phyloP scores from a whole-genome alignment of 2,329 filamentous ascomycete species.

The Xylariaceae sp. region DNA sequence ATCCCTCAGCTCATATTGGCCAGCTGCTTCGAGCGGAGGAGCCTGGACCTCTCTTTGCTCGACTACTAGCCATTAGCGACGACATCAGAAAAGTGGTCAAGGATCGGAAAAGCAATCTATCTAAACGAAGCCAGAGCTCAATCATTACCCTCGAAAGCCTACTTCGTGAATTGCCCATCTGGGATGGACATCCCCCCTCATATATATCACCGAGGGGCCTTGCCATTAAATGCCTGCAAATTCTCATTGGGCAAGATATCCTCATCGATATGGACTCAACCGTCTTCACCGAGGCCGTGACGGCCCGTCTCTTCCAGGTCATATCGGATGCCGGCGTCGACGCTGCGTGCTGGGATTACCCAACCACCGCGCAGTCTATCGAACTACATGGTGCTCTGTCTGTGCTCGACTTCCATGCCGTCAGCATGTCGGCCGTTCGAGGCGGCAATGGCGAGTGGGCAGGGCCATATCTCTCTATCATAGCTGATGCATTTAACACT shows the following conservation, averaged over 20 bases:
- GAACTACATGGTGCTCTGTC: conserved; percentile 41
- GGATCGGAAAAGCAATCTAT: conserved; percentile 63
- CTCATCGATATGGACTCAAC: conserved; percentile 42
- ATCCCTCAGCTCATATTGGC: conserved; percentile 55
- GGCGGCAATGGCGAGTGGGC: conserved; percentile 40
- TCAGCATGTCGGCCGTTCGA: conserved; percentile 40
- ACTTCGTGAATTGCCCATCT: conserved; percentile 51
- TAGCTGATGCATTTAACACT: conserved; percentile 43
- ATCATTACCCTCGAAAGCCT: conserved; percentile 49
- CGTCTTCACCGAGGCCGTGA: conserved; percentile 44
- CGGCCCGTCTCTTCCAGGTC: conserved; percentile 44
- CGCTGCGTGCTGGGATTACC: conserved; percentile 33
- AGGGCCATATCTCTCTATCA: conserved; percentile 43
- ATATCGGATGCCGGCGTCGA: conserved; percentile 33
- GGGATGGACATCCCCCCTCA: conserved; percentile 48
- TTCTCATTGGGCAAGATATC: conserved; percentile 47
- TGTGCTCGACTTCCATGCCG: conserved; percentile 50
- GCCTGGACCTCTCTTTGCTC: conserved; percentile 48
- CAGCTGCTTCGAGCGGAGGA: conserved; percentile 51
- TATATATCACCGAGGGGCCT: conserved; percentile 58
- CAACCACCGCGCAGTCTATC: conserved; percentile 28
- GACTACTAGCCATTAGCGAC: conserved; percentile 46
- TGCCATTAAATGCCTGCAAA: conserved; percentile 58
- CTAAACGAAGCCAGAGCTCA: conserved; percentile 55
- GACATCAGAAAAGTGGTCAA: conserved; percentile 58